phyloP scores from a whole-genome alignment of 1,139 yeast genomes.

The Yamadazyma siamensis region DNA sequence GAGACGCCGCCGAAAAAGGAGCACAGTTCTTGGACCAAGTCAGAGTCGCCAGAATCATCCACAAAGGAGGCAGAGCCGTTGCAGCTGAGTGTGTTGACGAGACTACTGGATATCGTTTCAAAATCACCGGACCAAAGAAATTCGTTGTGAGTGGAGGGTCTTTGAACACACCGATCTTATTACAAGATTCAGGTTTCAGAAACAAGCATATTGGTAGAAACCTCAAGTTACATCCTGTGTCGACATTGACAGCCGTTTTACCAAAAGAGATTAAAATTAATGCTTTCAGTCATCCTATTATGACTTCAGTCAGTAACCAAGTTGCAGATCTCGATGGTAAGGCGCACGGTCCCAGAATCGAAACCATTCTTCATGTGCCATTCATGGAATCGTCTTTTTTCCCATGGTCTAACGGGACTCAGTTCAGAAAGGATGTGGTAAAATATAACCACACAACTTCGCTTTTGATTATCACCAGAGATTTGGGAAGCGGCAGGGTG shows the following conservation, averaged over 20 bases:
- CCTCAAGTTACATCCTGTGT: constrained; percentile 53
- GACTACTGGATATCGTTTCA: constrained; percentile 26
- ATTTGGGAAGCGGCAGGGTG: constrained; percentile 43
- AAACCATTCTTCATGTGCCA: constrained; percentile 50
- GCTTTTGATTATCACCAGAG: constrained; percentile 49
- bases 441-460: constrained; percentile 41
- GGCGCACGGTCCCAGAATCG: constrained; percentile 57
- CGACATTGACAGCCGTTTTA: constrained; percentile 42
- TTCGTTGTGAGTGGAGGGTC: constrained; percentile 51
- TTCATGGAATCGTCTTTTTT: constrained; percentile 31
- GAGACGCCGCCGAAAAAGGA: constrained; percentile 49
- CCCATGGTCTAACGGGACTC: constrained; percentile 45
- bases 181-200: constrained; percentile 50
- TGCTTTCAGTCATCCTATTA: constrained; percentile 42
- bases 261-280: constrained; percentile 30
- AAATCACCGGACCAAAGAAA: constrained; percentile 45
- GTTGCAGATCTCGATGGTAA: constrained; percentile 53
- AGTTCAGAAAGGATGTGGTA: constrained; percentile 31
- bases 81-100: constrained; percentile 40
- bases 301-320: constrained; percentile 51
- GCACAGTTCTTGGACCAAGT: constrained; percentile 49
- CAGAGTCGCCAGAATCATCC: constrained; percentile 37
- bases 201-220: constrained; percentile 54
- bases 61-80: constrained; percentile 40
- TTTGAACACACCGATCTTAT: constrained; percentile 49